phyloP scores from a whole-genome alignment of 495 filamentous ascomycete genomes.

The Tetracladium marchalianum region DNA sequence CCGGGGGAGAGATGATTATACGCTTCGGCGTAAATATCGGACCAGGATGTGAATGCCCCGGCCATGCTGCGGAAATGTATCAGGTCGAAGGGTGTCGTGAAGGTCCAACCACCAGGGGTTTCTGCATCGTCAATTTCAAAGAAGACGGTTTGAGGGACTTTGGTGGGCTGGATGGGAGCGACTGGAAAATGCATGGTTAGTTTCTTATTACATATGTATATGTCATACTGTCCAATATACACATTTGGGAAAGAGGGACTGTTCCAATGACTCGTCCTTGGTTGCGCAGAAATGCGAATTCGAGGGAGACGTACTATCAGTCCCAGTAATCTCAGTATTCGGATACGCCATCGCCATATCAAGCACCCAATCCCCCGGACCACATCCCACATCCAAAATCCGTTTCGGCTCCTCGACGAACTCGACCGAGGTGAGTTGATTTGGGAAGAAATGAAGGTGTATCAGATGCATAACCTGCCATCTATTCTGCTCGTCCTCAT shows the following conservation, averaged over 20 bases:
- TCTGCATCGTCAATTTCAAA: slow-evolving; percentile 65
- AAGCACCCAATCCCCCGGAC: slow-evolving; percentile 66
- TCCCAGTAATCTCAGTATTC: slow-evolving; percentile 53
- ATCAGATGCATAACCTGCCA: slow-evolving; percentile 58
- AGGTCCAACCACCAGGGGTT: slow-evolving; percentile 39
- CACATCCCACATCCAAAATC: slow-evolving; percentile 62
- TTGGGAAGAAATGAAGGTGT: slow-evolving; percentile 49
- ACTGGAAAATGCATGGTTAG: background rate
- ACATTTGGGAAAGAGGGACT: slow-evolving; percentile 16
- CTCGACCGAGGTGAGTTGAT: slow-evolving; percentile 47
- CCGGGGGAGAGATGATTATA: slow-evolving; percentile 50
- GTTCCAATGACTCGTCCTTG: too few species aligned
- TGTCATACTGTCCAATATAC: slow-evolving; percentile 17
- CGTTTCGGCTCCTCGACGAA: slow-evolving; percentile 37
- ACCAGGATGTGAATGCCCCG: slow-evolving; percentile 56
- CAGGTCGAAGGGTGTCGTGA: slow-evolving; percentile 49
- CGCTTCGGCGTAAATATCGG: slow-evolving; percentile 47
- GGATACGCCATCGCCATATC: slow-evolving; percentile 57
- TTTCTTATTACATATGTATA: slow-evolving; percentile 18
- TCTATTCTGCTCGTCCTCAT: slow-evolving; percentile 63
- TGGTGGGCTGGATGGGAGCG: slow-evolving; percentile 39
- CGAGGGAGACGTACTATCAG: slow-evolving; percentile 32
- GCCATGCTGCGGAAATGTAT: slow-evolving; percentile 55
- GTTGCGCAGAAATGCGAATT: slow-evolving; percentile 13
- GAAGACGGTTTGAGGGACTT: slow-evolving; percentile 51